Conservation (phyloP, 176 grass and related monocot species). For the Cenchrus purpureus region DNA sequence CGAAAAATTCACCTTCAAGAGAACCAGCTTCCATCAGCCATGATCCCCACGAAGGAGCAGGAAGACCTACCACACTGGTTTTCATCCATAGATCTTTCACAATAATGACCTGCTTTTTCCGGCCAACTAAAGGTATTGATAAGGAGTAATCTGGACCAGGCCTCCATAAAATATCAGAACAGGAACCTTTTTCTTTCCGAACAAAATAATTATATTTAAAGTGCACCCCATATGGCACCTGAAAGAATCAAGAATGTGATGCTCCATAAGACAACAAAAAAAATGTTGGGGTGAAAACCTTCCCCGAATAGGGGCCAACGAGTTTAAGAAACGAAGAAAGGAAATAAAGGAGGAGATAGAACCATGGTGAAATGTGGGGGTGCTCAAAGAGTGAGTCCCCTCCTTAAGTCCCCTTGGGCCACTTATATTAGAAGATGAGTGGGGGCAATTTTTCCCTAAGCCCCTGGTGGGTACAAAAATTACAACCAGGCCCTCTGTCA, state of each 20-base stretch:
- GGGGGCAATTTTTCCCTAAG: too few species aligned
- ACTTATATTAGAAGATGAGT: too few species aligned
- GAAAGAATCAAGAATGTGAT: constrained; percentile 39
- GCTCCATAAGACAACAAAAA: neutral
- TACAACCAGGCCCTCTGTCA: too few species aligned
- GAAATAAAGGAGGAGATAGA: too few species aligned
- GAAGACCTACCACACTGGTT: constrained; percentile 47
- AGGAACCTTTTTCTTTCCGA: constrained; percentile 56
- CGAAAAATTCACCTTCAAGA: constrained; percentile 39
- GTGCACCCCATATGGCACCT: constrained; percentile 92
- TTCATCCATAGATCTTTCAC: constrained; percentile 88
- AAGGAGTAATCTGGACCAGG: constrained; percentile 80
- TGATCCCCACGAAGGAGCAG: constrained; percentile 77
- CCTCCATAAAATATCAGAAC: constrained; percentile 73
- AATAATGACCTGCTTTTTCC: constrained; percentile 64
- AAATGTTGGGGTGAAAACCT: neutral
- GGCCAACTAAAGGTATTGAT: constrained; percentile 66
- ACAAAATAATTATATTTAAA: constrained; percentile 99
- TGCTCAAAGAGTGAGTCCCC: too few species aligned
- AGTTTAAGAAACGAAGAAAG: too few species aligned
- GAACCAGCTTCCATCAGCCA: constrained; percentile 68
- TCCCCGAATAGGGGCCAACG: too few species aligned
- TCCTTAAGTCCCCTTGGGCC: too few species aligned
- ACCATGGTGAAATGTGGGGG: too few species aligned
- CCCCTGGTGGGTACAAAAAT: too few species aligned